These are phyloP conservation scores for Thelephora ganbajun DNA, from an alignment of 768 basidiomycete genomes.

Conservation along the genomic window DNA sequence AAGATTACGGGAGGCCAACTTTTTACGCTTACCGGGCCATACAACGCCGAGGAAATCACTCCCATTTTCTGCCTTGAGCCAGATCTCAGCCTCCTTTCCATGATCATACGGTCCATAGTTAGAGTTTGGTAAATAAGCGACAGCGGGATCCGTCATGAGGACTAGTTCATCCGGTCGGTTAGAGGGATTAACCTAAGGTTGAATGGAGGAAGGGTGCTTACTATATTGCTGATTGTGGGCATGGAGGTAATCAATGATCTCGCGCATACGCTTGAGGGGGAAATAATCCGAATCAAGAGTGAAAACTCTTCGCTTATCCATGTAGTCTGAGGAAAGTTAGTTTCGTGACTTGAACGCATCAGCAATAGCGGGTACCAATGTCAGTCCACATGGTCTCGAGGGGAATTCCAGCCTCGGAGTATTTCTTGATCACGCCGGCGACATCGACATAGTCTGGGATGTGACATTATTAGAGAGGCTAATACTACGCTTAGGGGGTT, in stretches of 20 bases:
- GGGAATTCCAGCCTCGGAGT: constrained; percentile 46
- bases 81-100: constrained; percentile 39
- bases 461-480: not conserved
- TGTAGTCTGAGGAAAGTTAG: constrained; percentile 37
- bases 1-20: not conserved
- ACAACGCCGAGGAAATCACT: constrained; percentile 41
- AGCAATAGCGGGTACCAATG: constrained; percentile 31
- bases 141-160: constrained; percentile 63
- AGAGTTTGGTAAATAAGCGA: constrained; percentile 33
- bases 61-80: constrained; percentile 49
- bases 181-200: not conserved
- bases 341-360: not conserved
- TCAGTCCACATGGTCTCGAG: constrained; percentile 75
- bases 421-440: constrained; percentile 45
- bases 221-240: constrained; percentile 42
- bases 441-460: constrained; percentile 55
- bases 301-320: constrained; percentile 53
- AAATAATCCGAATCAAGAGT: constrained; percentile 59
- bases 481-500: not conserved
- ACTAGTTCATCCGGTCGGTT: constrained; percentile 23
- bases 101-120: constrained; percentile 40
- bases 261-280: constrained; percentile 45
- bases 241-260: constrained; percentile 51
- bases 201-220: constrained; percentile 11
- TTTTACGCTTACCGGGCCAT: constrained; percentile 37